These are phyloP conservation scores for Metschnikowia lochheadii DNA, from an alignment of 805 yeast genomes.

Conservation along the genomic window DNA sequence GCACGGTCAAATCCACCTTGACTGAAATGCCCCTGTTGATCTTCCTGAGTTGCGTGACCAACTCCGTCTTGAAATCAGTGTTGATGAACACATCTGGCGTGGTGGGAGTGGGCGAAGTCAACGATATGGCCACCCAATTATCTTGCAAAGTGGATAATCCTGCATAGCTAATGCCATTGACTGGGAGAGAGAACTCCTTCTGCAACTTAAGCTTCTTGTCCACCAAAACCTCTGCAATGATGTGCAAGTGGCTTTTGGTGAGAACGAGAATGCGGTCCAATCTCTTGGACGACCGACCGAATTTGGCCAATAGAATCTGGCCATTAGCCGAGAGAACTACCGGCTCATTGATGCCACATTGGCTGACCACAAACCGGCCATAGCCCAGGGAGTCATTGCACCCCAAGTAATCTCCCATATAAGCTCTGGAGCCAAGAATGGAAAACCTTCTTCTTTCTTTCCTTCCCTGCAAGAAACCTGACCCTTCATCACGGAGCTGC, in stretches of 20 bases:
- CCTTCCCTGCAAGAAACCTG: slow-evolving; percentile 59
- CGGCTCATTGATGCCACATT: slow-evolving; percentile 63
- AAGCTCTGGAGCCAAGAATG: slow-evolving; percentile 80
- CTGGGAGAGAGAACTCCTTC: slow-evolving; percentile 61
- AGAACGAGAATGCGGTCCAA: slow-evolving; percentile 69
- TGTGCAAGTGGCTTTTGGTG: slow-evolving; percentile 57
- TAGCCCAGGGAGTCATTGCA: slow-evolving; percentile 67
- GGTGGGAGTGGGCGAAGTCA: slow-evolving; percentile 43
- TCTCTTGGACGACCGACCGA: slow-evolving; percentile 87
- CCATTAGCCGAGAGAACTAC: slow-evolving; percentile 80
- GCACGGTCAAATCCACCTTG: slow-evolving; percentile 64
- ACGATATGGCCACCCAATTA: slow-evolving; percentile 81
- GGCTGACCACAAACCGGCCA: slow-evolving; percentile 71
- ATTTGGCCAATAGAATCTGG: slow-evolving; percentile 76
- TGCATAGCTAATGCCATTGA: slow-evolving; percentile 55
- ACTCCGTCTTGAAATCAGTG: slow-evolving; percentile 83
- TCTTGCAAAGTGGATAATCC: slow-evolving; percentile 77
- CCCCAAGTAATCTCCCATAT: slow-evolving; percentile 89
- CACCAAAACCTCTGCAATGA: slow-evolving; percentile 69
- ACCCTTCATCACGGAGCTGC: slow-evolving; percentile 82
- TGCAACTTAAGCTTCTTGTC: slow-evolving; percentile 53
- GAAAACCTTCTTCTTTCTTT: slow-evolving; percentile 91
- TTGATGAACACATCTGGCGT: slow-evolving; percentile 78
- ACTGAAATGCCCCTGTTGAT: slow-evolving; percentile 56
- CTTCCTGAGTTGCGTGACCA: slow-evolving; percentile 68